These are phyloP conservation scores for Tephrocybe sp. DNA, from an alignment of 768 basidiomycete genomes.

Conservation along the genomic window DNA sequence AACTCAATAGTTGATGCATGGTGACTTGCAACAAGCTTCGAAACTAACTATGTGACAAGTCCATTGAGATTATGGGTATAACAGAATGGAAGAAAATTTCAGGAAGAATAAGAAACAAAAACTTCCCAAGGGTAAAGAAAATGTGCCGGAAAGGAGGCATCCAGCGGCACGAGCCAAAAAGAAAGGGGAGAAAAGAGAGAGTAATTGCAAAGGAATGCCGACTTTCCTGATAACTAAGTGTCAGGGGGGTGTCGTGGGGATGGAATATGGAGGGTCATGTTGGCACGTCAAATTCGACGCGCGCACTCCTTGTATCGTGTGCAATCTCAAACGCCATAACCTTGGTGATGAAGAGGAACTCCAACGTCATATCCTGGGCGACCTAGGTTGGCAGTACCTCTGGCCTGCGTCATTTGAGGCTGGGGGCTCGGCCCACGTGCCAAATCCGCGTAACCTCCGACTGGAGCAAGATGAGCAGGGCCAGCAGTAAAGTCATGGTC, in stretches of 20 bases:
- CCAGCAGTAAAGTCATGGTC: conserved; percentile 80
- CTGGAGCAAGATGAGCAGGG: conserved; percentile 51
- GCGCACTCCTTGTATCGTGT: conserved; percentile 7
- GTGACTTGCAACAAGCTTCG: not conserved
- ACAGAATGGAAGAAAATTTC: conserved; percentile 1
- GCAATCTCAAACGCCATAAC: conserved; percentile 32
- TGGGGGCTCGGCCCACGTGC: conserved; percentile 71
- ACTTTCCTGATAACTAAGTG: conserved; percentile 3
- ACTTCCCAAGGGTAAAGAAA: not conserved
- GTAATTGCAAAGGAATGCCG: conserved; percentile 11
- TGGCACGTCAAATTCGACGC: conserved; percentile 1
- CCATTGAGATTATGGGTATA: conserved; percentile 14
- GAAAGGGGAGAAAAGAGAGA: conserved; percentile 8
- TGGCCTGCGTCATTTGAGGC: conserved; percentile 58
- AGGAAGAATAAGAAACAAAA: not conserved
- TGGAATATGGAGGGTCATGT: conserved; percentile 4
- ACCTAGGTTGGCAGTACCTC: conserved; percentile 45
- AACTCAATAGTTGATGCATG: not conserved
- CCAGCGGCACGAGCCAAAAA: conserved; percentile 26
- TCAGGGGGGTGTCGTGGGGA: conserved; percentile 5
- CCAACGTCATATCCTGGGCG: conserved; percentile 50
- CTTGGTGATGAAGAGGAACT: conserved; percentile 63
- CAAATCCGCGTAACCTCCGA: conserved; percentile 81
- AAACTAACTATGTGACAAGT: not conserved
- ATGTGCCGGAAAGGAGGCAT: conserved; percentile 10